Percentiles rank a stretch among this genome's conserved stretches.
These are phyloP conservation scores for Crithidia expoeki DNA, from an alignment of 208 protist genomes.

Conservation along the genomic window DNA sequence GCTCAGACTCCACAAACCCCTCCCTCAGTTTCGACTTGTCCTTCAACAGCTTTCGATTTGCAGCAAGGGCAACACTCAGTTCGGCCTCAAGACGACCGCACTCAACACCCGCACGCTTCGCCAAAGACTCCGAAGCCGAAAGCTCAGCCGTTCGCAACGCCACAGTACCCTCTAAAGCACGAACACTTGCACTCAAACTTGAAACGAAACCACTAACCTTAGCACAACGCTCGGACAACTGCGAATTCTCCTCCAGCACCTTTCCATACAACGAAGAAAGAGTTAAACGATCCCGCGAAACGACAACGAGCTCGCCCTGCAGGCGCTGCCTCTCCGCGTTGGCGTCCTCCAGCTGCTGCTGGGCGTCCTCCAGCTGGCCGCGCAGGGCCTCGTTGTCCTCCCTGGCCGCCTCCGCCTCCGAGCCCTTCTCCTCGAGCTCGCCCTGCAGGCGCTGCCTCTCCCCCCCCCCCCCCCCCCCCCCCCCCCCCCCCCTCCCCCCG, in stretches of 20 bases:
- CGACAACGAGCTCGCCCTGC: conserved; percentile 21
- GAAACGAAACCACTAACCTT: conserved; percentile 4
- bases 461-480: conserved; percentile 9
- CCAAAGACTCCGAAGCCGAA: background rate
- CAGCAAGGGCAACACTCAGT: background rate
- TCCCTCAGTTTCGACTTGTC: conserved; percentile 38
- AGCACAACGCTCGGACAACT: conserved; percentile 6
- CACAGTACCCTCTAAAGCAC: conserved; percentile 9
- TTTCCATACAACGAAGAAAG: background rate
- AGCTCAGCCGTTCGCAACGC: background rate
- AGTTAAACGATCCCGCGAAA: conserved; percentile 1
- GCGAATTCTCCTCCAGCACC: conserved; percentile 9
- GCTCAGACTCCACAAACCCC: conserved; percentile 37
- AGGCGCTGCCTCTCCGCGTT: conserved; percentile 32
- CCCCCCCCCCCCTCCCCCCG: background rate
- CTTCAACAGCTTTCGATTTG: conserved; percentile 21
- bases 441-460: conserved; percentile 38
- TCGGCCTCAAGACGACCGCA: background rate
- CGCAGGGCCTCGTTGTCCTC: conserved; percentile 6
- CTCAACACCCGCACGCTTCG: background rate
- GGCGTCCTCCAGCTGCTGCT: conserved; percentile 23
- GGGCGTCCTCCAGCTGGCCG: conserved; percentile 8
- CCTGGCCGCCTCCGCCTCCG: conserved; percentile 4
- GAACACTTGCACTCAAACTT: conserved; percentile 6
- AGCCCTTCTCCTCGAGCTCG: conserved; percentile 30